Evolutionary conservation across 805 yeast species (phyloP), one percentile per base, ranked within the genome.

Genomic region (Spathaspora sp.): DNA sequence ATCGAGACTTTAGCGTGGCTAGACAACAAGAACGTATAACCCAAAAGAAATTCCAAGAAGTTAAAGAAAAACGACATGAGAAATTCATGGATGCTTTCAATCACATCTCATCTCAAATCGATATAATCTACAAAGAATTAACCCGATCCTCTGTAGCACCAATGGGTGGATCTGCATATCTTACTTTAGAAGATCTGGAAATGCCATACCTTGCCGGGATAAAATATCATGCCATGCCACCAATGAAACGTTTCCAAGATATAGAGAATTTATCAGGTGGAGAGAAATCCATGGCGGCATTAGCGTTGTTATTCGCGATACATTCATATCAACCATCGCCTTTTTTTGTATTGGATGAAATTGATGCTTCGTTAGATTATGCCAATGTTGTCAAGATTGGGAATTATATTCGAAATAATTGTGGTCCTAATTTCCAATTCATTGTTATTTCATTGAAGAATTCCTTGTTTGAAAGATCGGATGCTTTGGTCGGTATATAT

Each of bases 311-410:
- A 46, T 94, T 94, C 71, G 92, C 98, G 0, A 83, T 92, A 42
- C 97, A 94, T 65, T 85, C 96, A 0, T 87, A 74, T 68, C 93
- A 86, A 48, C 97, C 97, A 2, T 86, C 97, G 0, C 99, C 99
- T 31, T 94, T 94, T 65, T 93, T 94, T 64, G 96, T 94, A 0
- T 73, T 94, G 43, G 99, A 94, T 66, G 99, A 94, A 69, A 91
- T 94, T n/a, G 99, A 94, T 70, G 98, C 99, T 0, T 98, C 98
- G 0, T 78, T 94, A 53, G 99, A 94, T 68, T 85, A 88, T 53
- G 83, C 89, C 20, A 94, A 94, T 62, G 97, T 94, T 20, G 82
- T 81, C 49, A 82, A 83, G 61, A 85, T 94, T 52, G 97, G 97
- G n/a, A 83, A 82, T 53, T 94, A 92, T 64, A 89, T 94, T 54